Evolutionary conservation across 2,329 filamentous ascomycete species (phyloP), one percentile per base, ranked within the genome.

Genomic region (Scytalidium lignicola): DNA sequence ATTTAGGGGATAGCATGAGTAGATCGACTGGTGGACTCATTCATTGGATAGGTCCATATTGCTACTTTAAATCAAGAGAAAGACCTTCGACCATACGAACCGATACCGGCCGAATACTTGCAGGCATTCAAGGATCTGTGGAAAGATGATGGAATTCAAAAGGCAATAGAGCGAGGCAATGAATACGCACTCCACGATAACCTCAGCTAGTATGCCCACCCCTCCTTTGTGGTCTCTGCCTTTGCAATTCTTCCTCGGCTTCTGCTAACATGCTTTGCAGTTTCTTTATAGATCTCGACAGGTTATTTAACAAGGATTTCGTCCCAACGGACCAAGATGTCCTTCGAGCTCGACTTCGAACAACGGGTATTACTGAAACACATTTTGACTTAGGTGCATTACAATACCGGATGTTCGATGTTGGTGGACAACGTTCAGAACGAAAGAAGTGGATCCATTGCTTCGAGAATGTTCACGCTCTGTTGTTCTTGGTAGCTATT

Each of bases 181-280:
- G 92, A 96, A 72, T 97, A 92, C 70, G 92, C 93, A 17, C 79
- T 97, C 44, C 91, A 97, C 67, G 93, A 97, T 73, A 97, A 97
- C 64, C 72, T 97, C 58, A 83, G 84, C 71, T 99, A 96, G 90
- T 96, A 74, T 63, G 88, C 74, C 49, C 7, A 22, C 12, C 26
- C 41, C 44, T n/a, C n/a, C 15, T 23, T 39, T 43, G 41, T 37
- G 15, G 6, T 44, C 12, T 45, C 4, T 22, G 5, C n/a, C 22
- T 15, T 37, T 42, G 12, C 42, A 28, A 17, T 21, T 15, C 28
- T 20, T 20, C n/a, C 17, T 56, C 58, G 47, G 49, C 50, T 65
- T 58, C 53, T 47, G 15, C 15, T 37, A 37, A 37, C 32, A 17
- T 37, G 32, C 32, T 49, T 20, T 46, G 17, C 59, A 95, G 91